Evolutionary conservation across 495 filamentous ascomycete genomes (phyloP).

Genomic region (Talaromyces borbonicus): DNA sequence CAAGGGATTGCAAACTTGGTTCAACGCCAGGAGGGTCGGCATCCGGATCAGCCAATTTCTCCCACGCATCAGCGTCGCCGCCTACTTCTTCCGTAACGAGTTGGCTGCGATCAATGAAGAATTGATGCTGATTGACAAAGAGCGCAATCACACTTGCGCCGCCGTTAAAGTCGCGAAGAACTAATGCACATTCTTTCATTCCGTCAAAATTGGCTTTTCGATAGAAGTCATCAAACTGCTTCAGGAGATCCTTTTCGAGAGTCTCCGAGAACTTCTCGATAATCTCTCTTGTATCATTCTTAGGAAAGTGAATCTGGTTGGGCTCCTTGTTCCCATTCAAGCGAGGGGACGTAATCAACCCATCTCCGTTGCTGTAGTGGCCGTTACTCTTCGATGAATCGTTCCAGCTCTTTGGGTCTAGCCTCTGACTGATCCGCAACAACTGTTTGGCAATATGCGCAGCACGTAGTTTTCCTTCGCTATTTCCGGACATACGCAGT

Average conservation of each 20-base stretch:
- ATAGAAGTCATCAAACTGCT: conserved; percentile 95
- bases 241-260: conserved; percentile 87
- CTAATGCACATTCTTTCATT: conserved; percentile 91
- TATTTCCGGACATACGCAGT: conserved; percentile 63
- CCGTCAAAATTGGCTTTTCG: conserved; percentile 87
- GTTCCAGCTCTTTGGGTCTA: conserved; percentile 66
- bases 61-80: conserved; percentile 75
- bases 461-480: conserved; percentile 79
- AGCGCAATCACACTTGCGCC: conserved; percentile 87
- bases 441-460: conserved; percentile 85
- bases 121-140: conserved; percentile 98
- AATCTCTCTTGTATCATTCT: conserved; percentile 69
- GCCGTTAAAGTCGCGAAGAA: conserved; percentile 90
- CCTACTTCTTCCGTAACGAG: conserved; percentile 84
- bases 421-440: conserved; percentile 73
- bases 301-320: conserved; percentile 23
- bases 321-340: conserved; percentile 28
- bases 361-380: conserved; percentile 22
- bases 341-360: conserved; percentile 34
- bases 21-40: conserved; percentile 84
- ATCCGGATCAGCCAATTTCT: conserved; percentile 88
- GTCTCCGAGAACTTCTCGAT: conserved; percentile 96
- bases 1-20: conserved; percentile 77
- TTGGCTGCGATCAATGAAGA: conserved; percentile 91
- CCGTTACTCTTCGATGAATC: conserved; percentile 53